A percentile compares a stretch with the other conserved stretches of the same genome.
phyloP scores from a whole-genome alignment of 495 filamentous ascomycete species.

The Chaetomium fimeti region DNA sequence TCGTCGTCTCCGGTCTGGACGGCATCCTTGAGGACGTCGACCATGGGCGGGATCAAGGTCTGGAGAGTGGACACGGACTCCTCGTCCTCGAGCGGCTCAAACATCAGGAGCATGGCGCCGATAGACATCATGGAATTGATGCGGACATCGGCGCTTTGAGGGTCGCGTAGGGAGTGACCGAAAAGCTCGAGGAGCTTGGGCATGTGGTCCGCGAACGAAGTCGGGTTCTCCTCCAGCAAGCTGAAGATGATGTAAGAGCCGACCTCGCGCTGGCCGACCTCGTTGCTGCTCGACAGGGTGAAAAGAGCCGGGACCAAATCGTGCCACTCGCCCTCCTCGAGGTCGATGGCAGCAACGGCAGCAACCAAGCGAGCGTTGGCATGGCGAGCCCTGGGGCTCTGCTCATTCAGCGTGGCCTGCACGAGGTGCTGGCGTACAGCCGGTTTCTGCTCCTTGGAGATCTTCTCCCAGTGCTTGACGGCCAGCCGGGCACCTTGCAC shows the following conservation, averaged over 20 bases:
- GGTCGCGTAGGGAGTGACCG: constrained; percentile 81
- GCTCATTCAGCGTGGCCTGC: constrained; percentile 74
- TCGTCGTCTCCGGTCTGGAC: constrained; percentile 80
- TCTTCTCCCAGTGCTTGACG: constrained; percentile 80
- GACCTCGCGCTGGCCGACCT: constrained; percentile 79
- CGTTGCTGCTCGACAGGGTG: constrained; percentile 66
- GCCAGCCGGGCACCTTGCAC: constrained; percentile 82
- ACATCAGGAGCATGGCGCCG: constrained; percentile 79
- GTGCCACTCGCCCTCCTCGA: constrained; percentile 81
- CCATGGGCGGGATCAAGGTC: constrained; percentile 80
- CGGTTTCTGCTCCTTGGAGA: constrained; percentile 57
- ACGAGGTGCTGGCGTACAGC: constrained; percentile 78
- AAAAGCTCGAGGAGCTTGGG: constrained; percentile 79
- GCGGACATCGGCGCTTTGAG: constrained; percentile 84
- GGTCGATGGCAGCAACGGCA: constrained; percentile 79
- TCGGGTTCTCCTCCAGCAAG: constrained; percentile 78
- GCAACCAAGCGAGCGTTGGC: constrained; percentile 85
- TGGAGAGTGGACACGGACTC: constrained; percentile 70
- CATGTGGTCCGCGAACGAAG: constrained; percentile 73
- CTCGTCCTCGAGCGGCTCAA: constrained; percentile 80
- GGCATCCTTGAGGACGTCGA: constrained; percentile 78
- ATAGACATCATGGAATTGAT: constrained; percentile 94
- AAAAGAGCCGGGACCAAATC: constrained; percentile 74
- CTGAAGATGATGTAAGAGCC: constrained; percentile 91
- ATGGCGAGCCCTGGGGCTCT: constrained; percentile 71